Evolutionary conservation across 176 grass and related monocot genomes (phyloP).

Genomic region (Triticum monococcum): DNA sequence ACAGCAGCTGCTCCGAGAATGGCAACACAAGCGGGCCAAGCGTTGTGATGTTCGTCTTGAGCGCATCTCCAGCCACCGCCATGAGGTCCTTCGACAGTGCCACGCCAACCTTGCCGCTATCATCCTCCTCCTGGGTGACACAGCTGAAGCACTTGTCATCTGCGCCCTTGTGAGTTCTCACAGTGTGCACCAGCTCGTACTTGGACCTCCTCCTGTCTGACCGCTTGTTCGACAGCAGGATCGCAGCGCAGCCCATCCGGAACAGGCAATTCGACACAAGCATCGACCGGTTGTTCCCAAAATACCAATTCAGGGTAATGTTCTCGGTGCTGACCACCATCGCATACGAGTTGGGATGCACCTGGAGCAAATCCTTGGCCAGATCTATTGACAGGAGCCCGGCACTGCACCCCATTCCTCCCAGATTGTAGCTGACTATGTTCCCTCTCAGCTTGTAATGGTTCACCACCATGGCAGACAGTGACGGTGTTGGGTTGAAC

Average conservation of each 20-base stretch:
- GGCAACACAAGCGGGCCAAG: slow-evolving; percentile 79
- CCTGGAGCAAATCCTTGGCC: slow-evolving; percentile 81
- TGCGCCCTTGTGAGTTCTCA: slow-evolving; percentile 80
- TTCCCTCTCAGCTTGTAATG: slow-evolving; percentile 89
- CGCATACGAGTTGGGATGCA: slow-evolving; percentile 70
- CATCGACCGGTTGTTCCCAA: slow-evolving; percentile 74
- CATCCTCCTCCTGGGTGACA: slow-evolving; percentile 87
- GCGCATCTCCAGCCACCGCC: slow-evolving; percentile 74
- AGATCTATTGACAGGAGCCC: slow-evolving; percentile 70
- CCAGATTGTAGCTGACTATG: slow-evolving; percentile 77
- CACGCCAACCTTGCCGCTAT: slow-evolving; percentile 46
- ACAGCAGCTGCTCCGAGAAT: slow-evolving; percentile 73
- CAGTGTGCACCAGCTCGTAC: slow-evolving; percentile 79
- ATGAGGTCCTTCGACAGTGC: slow-evolving; percentile 84
- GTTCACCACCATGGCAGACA: slow-evolving; percentile 88
- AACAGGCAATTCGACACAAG: slow-evolving; percentile 82
- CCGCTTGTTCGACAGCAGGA: slow-evolving; percentile 71
- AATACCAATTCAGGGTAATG: slow-evolving; percentile 90
- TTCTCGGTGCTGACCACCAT: slow-evolving; percentile 85
- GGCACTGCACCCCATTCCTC: slow-evolving; percentile 90
- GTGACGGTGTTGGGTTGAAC: slow-evolving; percentile 86
- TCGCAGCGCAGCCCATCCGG: slow-evolving; percentile 77
- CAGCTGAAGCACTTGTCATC: slow-evolving; percentile 81
- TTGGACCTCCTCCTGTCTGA: slow-evolving; percentile 54
- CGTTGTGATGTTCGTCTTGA: slow-evolving; percentile 92